Evolutionary conservation across 208 protist genomes (phyloP).

Genomic region (Wallacemonas sp.): DNA sequence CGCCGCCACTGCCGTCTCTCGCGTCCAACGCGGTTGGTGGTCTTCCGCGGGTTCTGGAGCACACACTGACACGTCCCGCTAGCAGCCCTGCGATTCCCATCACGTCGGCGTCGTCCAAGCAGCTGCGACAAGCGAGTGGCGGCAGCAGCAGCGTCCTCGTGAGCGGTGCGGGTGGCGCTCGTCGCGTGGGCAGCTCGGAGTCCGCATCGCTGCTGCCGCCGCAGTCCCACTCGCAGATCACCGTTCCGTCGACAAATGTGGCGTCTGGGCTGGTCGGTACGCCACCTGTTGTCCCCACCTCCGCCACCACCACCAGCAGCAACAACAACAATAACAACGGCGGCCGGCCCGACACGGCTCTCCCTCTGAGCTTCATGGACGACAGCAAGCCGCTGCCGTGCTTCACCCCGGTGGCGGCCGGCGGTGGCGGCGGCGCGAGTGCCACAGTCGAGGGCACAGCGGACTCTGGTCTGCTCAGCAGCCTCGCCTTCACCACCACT

Average conservation of each 20-base stretch:
- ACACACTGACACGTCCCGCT: neutral
- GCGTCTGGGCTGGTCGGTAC: no score
- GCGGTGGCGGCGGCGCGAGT: neutral
- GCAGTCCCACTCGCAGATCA: neutral
- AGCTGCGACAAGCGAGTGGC: neutral
- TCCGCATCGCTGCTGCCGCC: neutral
- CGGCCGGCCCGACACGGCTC: constrained; percentile 7
- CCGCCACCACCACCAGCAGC: no score
- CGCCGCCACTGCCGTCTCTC: no score
- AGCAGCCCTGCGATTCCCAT: neutral
- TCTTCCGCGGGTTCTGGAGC: neutral
- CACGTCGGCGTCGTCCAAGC: neutral
- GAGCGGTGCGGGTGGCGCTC: neutral
- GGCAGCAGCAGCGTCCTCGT: neutral
- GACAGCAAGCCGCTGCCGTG: constrained; percentile 9
- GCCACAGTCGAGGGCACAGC: neutral
- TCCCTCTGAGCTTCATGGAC: constrained; percentile 3
- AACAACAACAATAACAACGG: neutral
- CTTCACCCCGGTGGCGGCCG: neutral
- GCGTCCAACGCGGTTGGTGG: neutral
- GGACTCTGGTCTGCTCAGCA: constrained; percentile 4
- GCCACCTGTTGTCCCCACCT: no score
- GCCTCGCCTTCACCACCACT: neutral
- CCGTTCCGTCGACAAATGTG: neutral
- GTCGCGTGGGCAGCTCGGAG: neutral